These are phyloP conservation scores for Calonectria pseudoreteaudii DNA, from an alignment of 2,329 filamentous ascomycete genomes.

Conservation along the genomic window DNA sequence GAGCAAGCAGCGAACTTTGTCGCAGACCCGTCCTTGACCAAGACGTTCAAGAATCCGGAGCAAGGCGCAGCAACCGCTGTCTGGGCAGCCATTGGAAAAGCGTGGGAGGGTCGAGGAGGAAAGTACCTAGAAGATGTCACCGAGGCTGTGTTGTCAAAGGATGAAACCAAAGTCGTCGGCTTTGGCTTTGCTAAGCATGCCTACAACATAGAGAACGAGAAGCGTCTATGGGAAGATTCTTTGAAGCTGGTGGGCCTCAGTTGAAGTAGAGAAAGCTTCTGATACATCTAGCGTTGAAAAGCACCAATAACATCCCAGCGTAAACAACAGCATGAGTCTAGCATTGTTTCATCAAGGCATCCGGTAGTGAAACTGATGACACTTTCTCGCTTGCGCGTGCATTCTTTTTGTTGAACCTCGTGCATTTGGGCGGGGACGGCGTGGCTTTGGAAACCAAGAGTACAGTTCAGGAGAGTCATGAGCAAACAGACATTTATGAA, in stretches of 20 bases:
- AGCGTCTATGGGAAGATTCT: conserved; percentile 33
- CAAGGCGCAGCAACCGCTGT: conserved; percentile 39
- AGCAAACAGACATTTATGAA: too few relatives aligned
- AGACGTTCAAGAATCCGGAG: conserved; percentile 20
- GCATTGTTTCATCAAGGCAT: neutral
- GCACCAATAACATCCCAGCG: neutral
- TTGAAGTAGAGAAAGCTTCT: neutral
- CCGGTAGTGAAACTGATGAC: neutral
- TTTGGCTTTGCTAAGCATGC: conserved; percentile 22
- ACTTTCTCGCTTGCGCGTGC: neutral
- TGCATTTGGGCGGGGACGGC: too few relatives aligned
- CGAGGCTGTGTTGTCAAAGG: conserved; percentile 11
- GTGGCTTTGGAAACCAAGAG: too few relatives aligned
- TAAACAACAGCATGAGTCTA: neutral
- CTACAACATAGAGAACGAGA: conserved; percentile 27
- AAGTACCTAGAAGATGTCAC: conserved; percentile 29
- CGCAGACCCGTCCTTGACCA: neutral
- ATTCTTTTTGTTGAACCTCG: neutral
- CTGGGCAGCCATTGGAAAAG: conserved; percentile 34
- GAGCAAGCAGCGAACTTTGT: neutral
- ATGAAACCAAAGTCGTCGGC: neutral
- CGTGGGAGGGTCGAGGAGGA: conserved; percentile 34
- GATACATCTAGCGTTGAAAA: neutral
- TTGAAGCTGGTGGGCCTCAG: conserved; percentile 30
- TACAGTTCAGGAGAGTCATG: neutral